Percentiles rank a stretch among this genome's conserved stretches.
Conservation (phyloP, 1,139 yeast species). For the Spencermartinsiella ligniputridi region DNA sequence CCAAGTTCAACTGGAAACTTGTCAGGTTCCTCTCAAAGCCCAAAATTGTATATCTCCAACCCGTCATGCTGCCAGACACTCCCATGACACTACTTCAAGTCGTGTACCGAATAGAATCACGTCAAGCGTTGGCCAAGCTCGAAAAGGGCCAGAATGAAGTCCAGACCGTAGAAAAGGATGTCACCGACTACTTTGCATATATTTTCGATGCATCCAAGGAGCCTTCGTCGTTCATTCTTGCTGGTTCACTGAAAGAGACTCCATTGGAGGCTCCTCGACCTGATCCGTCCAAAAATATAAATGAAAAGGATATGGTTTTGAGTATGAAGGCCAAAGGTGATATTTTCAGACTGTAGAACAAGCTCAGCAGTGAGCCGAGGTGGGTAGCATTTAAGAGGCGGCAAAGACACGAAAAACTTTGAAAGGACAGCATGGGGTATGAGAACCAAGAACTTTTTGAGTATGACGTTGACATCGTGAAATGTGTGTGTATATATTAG, state of each 20-base stretch:
- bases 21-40: slow-evolving; percentile 67
- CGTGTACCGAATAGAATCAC: slow-evolving; percentile 70
- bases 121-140: slow-evolving; percentile 58
- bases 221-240: slow-evolving; percentile 52
- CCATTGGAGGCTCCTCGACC: slow-evolving; percentile 35
- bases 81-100: slow-evolving; percentile 67
- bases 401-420: too few relatives aligned
- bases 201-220: slow-evolving; percentile 69
- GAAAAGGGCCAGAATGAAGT: slow-evolving; percentile 34
- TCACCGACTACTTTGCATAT: slow-evolving; percentile 71
- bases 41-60: slow-evolving; percentile 66
- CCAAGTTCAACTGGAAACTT: slow-evolving; percentile 71
- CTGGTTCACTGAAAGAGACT: slow-evolving; percentile 77
- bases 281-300: slow-evolving; percentile 25
- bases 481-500: too few relatives aligned
- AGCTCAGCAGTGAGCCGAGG: too few relatives aligned
- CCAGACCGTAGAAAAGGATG: slow-evolving; percentile 50
- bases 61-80: slow-evolving; percentile 54
- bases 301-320: slow-evolving; percentile 28
- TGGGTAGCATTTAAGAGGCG: too few relatives aligned
- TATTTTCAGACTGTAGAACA: slow-evolving; percentile 24
- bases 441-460: too few relatives aligned
- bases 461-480: too few relatives aligned
- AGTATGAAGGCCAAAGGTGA: slow-evolving; percentile 40
- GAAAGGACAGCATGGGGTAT: too few relatives aligned